Conservation (phyloP, 768 basidiomycete genomes). For the Podaxis rugospora region DNA sequence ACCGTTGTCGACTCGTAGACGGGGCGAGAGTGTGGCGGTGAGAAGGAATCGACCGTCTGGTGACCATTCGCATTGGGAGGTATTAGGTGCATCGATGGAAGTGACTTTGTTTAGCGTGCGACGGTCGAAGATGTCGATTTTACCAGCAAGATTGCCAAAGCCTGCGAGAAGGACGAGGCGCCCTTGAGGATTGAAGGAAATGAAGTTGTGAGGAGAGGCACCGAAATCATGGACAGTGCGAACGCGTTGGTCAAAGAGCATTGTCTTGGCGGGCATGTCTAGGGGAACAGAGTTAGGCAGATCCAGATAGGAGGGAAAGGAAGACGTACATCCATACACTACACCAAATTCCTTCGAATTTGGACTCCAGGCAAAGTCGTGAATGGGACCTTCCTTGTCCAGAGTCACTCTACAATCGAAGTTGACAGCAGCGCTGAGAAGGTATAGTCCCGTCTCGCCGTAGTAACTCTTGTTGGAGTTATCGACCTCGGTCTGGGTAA, state of each 20-base stretch:
- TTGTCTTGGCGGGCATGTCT: slow-evolving; percentile 95
- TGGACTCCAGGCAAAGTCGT: slow-evolving; percentile 95
- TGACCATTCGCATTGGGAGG: slow-evolving; percentile 93
- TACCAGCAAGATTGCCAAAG: slow-evolving; percentile 95
- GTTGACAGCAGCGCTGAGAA: slow-evolving; percentile 87
- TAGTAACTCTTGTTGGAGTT: slow-evolving; percentile 98
- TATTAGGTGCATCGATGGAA: slow-evolving; percentile 88
- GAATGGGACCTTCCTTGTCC: slow-evolving; percentile 97
- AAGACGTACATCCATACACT: slow-evolving; percentile 86
- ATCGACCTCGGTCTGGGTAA: slow-evolving; percentile 96
- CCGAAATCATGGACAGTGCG: slow-evolving; percentile 90
- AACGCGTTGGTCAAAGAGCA: slow-evolving; percentile 89
- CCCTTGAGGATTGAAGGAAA: slow-evolving; percentile 92
- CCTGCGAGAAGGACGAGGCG: slow-evolving; percentile 87
- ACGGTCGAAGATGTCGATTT: slow-evolving; percentile 89
- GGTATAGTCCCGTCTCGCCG: slow-evolving; percentile 93
- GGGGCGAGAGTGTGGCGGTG: slow-evolving; percentile 93
- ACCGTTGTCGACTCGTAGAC: slow-evolving; percentile 95
- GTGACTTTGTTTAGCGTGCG: slow-evolving; percentile 74
- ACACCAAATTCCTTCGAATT: slow-evolving; percentile 97
- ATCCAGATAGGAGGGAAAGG: background rate
- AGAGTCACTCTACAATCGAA: slow-evolving; percentile 86
- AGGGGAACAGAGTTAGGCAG: background rate
- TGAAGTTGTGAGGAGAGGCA: slow-evolving; percentile 83
- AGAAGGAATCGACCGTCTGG: slow-evolving; percentile 90